Base-by-base conservation (phyloP, 2,329 filamentous ascomycete species). In the Colletotrichum sp. region DNA sequence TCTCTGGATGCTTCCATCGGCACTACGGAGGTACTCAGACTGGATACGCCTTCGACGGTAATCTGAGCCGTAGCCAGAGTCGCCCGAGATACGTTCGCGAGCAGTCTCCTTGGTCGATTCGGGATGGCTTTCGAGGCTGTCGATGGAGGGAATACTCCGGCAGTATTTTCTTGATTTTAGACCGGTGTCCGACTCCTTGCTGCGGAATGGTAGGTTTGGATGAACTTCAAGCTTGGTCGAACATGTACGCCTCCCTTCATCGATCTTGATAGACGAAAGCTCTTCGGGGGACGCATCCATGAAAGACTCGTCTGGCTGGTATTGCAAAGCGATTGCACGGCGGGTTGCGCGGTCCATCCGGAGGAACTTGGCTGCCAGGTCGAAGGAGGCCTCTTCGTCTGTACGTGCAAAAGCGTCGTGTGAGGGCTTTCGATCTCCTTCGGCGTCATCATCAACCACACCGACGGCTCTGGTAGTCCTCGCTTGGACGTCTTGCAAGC, bases 11-110 rank as follows among this genome's bases (percentile, higher is more conserved):
- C 21, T 24, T 24, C 66, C 49, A 18, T 67, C 59, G 30, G 59
- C 59, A 34, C n/a, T 2, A 36, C 59, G 59, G 62, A 34, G 21
- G 16, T 39, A 44, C 24, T 64, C 62, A 4, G 62, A 64, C 62
- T 39, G 62, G 1, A 44, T 64, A 10, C 34, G 36, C 13, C 34
- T 21, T 39, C 30, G 72, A 26, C 36, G 36, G 10, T 30, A 52
- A 21, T 73, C 70, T 8, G 73, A 68, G 6, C 63, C 71, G 12
- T 76, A 74, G 8, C 73, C 73, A 8, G 73, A 76, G 21, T 76
- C 70, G 28, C 26, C 44, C 16, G 64, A 74, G 18, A 69, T 49
- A 12, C 72, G 71, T 39, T 76, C 63, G 57, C 26, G 24, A 59
- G 68, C 39, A 18, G 32, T 57, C 55, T 49, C 73, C 10, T 15